Conservation (phyloP, 192 early-diverging fungal genomes). For the Podila verticillata region DNA sequence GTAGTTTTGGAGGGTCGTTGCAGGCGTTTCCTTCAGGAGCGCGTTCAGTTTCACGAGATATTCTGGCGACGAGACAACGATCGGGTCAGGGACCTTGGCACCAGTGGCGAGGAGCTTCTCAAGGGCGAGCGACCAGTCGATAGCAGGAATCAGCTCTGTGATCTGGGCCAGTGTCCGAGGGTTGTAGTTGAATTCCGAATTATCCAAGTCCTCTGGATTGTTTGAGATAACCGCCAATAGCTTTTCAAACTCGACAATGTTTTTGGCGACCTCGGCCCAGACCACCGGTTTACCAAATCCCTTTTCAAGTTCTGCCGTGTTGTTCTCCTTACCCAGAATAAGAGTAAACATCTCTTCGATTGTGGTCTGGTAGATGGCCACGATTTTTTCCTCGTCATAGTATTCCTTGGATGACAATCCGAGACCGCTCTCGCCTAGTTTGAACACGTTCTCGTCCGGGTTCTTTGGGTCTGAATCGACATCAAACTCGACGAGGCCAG, state of each 20-base stretch:
- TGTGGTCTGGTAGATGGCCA: conserved; percentile 52
- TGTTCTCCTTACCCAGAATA: conserved; percentile 35
- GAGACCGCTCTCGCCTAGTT: conserved; percentile 61
- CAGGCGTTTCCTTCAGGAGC: conserved; percentile 50
- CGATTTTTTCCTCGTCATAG: conserved; percentile 60
- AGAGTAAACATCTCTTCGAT: conserved; percentile 53
- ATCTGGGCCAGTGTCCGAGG: conserved; percentile 45
- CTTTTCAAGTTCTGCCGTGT: not conserved
- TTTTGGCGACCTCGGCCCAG: conserved; percentile 54
- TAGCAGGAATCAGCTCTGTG: conserved; percentile 33
- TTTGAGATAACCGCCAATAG: conserved; percentile 60
- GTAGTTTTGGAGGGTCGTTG: conserved; percentile 56
- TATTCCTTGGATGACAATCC: conserved; percentile 74
- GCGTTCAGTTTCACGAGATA: conserved; percentile 55
- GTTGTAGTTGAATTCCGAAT: conserved; percentile 65
- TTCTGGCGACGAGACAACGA: conserved; percentile 58
- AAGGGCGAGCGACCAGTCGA: conserved; percentile 55
- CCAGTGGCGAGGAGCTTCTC: conserved; percentile 23
- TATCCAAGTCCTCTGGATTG: conserved; percentile 56
- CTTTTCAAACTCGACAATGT: conserved; percentile 68
- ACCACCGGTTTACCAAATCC: not conserved
- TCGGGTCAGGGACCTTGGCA: conserved; percentile 23
- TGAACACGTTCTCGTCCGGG: conserved; percentile 61
- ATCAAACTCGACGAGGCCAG: conserved; percentile 57
- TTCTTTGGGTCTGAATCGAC: conserved; percentile 67